A percentile compares a stretch with the other conserved stretches of the same genome.
phyloP scores from a whole-genome alignment of 225 moss, liverwort and hornwort genomes.

The Rhytidiadelphus loreus region DNA sequence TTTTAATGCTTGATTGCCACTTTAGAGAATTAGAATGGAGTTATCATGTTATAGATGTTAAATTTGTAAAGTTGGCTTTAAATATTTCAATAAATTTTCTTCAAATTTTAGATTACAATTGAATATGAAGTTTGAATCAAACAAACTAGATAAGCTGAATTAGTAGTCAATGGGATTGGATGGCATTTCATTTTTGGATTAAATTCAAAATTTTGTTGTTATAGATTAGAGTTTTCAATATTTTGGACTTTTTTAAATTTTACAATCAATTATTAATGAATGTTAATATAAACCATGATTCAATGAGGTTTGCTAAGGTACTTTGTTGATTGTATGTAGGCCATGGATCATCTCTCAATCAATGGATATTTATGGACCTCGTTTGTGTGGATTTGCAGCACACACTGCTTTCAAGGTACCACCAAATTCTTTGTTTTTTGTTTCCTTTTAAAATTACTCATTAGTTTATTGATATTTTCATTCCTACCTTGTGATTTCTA shows the following conservation, averaged over 20 bases:
- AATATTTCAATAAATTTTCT: not conserved
- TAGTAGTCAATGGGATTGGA: not conserved
- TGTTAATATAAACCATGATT: not conserved
- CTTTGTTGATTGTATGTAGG: not conserved
- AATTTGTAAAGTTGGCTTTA: not conserved
- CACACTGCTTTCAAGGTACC: constrained; percentile 2
- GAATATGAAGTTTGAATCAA: not conserved
- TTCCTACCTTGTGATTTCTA: not conserved
- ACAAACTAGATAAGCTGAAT: not conserved
- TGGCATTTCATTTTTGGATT: not conserved
- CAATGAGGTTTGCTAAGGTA: not conserved
- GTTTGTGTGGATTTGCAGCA: not conserved
- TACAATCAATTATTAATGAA: not conserved
- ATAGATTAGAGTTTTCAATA: not conserved
- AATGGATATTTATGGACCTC: not conserved
- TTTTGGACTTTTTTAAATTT: not conserved
- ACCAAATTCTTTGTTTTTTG: not conserved
- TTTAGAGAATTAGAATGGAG: not conserved
- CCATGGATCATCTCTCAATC: constrained; percentile 23
- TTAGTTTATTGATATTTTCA: not conserved
- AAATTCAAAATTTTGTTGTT: not conserved
- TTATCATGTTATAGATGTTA: not conserved
- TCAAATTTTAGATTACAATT: not conserved
- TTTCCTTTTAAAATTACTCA: not conserved
- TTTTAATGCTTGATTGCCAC: not conserved